Percentiles rank a stretch among this genome's conserved stretches.
phyloP scores from a whole-genome alignment of 768 basidiomycete genomes.

The Boletellus emodensis region DNA sequence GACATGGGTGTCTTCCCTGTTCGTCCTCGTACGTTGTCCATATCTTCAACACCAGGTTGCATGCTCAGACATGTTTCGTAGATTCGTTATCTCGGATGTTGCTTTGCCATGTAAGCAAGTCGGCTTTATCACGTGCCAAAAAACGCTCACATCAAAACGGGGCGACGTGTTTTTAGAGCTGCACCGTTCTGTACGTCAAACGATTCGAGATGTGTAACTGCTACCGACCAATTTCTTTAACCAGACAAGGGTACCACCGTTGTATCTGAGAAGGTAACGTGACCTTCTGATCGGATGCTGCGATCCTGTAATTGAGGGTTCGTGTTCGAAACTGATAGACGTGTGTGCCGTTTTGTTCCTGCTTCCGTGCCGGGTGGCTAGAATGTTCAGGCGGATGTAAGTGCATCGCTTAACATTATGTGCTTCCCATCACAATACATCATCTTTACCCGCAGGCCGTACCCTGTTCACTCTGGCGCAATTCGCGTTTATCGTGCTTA shows the following conservation, averaged over 20 bases:
- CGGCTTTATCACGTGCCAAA: not conserved
- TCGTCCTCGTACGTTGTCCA: conserved; percentile 5
- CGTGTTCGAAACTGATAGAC: not conserved
- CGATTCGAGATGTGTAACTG: not conserved
- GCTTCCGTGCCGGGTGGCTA: not conserved
- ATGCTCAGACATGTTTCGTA: not conserved
- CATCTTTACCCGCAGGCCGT: not conserved
- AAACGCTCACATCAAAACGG: not conserved
- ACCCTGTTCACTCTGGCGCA: not conserved
- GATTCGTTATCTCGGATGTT: conserved; percentile 14
- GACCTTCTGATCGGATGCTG: not conserved
- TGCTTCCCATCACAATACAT: not conserved
- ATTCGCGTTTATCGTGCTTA: conserved; percentile 1
- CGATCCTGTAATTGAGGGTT: not conserved
- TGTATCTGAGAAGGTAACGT: not conserved
- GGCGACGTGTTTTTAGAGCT: not conserved
- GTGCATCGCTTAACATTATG: not conserved
- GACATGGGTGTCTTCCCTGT: conserved; percentile 10
- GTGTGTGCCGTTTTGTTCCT: not conserved
- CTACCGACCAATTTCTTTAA: not conserved
- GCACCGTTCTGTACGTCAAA: conserved; percentile 1
- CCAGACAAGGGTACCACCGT: not conserved
- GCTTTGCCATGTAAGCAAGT: conserved; percentile 10
- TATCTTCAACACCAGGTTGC: not conserved
- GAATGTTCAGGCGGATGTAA: conserved; percentile 6